Conservation (phyloP, 2,329 filamentous ascomycete species). For the Nakataea oryzae region DNA sequence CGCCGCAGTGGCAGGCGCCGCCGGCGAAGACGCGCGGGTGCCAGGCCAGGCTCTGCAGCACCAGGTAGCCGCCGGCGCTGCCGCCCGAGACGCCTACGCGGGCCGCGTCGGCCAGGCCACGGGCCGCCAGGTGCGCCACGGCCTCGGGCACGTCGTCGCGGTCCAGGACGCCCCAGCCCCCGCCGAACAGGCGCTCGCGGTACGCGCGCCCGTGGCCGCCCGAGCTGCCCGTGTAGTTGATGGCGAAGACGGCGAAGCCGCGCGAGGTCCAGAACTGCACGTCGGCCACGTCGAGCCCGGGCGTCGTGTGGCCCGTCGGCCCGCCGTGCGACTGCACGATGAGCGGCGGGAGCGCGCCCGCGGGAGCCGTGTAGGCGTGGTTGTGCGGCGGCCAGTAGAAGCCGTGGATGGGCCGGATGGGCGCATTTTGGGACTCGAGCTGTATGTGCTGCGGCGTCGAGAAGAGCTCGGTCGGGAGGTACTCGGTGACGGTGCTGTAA, state of each 20-base stretch:
- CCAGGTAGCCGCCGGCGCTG: constrained; percentile 43
- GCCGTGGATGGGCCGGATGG: constrained; percentile 25
- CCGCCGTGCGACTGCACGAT: constrained; percentile 41
- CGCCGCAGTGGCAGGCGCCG: constrained; percentile 38
- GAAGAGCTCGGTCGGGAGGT: constrained; percentile 18
- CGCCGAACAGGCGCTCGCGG: constrained; percentile 32
- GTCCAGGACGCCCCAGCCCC: constrained; percentile 38
- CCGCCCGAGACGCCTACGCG: constrained; percentile 20
- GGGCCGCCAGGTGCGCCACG: constrained; percentile 27
- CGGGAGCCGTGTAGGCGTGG: constrained; percentile 25
- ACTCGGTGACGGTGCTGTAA: no score
- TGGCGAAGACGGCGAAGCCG: constrained; percentile 37
- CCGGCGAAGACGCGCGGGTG: constrained; percentile 35
- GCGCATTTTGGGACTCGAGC: constrained; percentile 12
- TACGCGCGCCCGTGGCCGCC: constrained; percentile 37
- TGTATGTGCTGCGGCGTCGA: constrained; percentile 22
- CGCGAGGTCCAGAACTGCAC: constrained; percentile 43
- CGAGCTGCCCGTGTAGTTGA: constrained; percentile 43
- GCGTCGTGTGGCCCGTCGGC: constrained; percentile 30
- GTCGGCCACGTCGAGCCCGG: constrained; percentile 27
- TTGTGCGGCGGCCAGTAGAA: constrained; percentile 40
- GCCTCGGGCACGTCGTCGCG: constrained; percentile 37
- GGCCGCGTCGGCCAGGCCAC: constrained; percentile 9
- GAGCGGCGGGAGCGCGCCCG: constrained; percentile 30
- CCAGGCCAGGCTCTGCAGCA: constrained; percentile 34